Evolutionary conservation across 305 asterid genomes (phyloP), one percentile per base, ranked within the genome.

Genomic region (Nicotiana rustica): DNA sequence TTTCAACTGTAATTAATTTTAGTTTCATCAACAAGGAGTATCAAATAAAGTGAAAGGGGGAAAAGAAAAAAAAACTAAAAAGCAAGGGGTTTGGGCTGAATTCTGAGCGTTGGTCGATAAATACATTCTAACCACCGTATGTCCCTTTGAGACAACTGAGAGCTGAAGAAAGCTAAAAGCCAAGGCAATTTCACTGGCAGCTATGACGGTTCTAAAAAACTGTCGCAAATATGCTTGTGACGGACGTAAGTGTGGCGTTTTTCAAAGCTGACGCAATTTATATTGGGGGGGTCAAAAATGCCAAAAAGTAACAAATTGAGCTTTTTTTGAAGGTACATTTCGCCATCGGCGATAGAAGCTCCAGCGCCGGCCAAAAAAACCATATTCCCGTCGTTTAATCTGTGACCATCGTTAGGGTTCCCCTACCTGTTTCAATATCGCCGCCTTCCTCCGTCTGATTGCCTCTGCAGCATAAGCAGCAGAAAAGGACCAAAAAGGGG

Each of bases 121-220:
- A 35, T 35, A 25, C 15, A 67, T 67, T 67, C 35, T 67, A 21
- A 13, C 17, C 3, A 18, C 67, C 33, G 33, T 2, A 61, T 61
- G 6, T 61, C 15, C 75, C 35, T 35, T 67, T 17, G 75, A 35
- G 29, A 35, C 29, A 17, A 29, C 47, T 41, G 47, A 41, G 10
- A 6, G 10, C 47, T 41, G 47, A 41, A 41, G 47, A 41, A 41
- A 41, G 47, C 47, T 6, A 0, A 41, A 7, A 7, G 47, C 47
- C 10, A 41, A 62, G 81, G 82, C 82, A 35, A 79, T 73, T 18
- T 41, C 75, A 52, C 13, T 93, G 79, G 91, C 91, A 86, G 83
- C 89, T 77, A 84, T 84, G 90, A 62, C 90, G 66, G 92, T 25
- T 25, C 29, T 25, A 25, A 25, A 25, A 25, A 25, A 25, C 29